These are phyloP conservation scores for Globisporangium ultimum DNA, from an alignment of 352 stramenopile genomes.

Conservation along the genomic window DNA sequence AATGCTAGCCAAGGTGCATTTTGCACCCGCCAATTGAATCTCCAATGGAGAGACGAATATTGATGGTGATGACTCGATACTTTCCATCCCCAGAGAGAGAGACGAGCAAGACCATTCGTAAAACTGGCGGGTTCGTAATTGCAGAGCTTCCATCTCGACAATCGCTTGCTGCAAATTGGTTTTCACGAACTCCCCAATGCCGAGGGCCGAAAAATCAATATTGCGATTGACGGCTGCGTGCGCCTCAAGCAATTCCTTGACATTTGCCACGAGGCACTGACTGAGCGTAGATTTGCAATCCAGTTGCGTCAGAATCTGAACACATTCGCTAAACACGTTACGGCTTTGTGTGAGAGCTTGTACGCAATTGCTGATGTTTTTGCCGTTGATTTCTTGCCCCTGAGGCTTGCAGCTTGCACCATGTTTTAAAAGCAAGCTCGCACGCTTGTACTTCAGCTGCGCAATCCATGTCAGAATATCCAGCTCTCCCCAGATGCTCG, in stretches of 20 bases:
- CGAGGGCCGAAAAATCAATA: not conserved
- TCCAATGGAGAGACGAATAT: conserved; percentile 14
- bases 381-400: no score
- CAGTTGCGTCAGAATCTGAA: conserved; percentile 14
- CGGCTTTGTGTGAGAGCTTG: not conserved
- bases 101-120: not conserved
- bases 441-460: conserved; percentile 32
- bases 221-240: not conserved
- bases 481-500: conserved; percentile 11
- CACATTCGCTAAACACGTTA: conserved; percentile 10
- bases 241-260: not conserved
- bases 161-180: conserved; percentile 7
- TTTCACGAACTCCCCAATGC: not conserved
- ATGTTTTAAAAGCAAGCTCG: conserved; percentile 19
- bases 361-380: not conserved
- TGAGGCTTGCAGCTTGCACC: not conserved
- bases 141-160: not conserved
- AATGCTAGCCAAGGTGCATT: conserved; percentile 30
- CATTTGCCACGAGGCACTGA: conserved; percentile 1
- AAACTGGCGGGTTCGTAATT: not conserved
- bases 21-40: conserved; percentile 29
- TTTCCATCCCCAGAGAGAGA: not conserved
- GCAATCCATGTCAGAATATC: conserved; percentile 23
- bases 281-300: conserved; percentile 6
- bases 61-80: not conserved